Base-by-base conservation (phyloP, 208 protist species). In the Acanthamoeba triangularis region DNA sequence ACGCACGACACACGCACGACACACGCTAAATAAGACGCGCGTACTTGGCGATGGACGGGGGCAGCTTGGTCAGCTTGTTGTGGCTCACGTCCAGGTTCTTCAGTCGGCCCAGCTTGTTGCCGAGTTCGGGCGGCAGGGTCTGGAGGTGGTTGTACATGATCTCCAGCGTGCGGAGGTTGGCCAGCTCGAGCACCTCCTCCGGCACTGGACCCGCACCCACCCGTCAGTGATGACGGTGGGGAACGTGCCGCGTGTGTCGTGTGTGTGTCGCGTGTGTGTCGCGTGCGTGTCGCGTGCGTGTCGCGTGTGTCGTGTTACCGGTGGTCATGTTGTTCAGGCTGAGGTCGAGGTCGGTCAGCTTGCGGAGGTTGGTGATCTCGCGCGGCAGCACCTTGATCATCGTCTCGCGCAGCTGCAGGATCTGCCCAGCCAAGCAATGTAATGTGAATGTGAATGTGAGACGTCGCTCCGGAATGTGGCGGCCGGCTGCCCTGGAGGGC, bases 281-380 rank as follows among this genome's bases (percentile, higher is more conserved):
- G 52, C 8, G 52, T 56, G 16, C 16, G 52, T 56, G 52, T n/a
- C n/a, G n/a, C 52, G 52, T 56, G 52, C 52, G 28, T 5, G n/a
- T n/a, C n/a, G 61, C 61, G 44, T 33, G 41, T 41, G 37, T 41
- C 1, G 35, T 33, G 25, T 63, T 63, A 90, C 84, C 84, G 16
- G 84, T 90, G 59, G 88, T 93, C 88, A 93, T 78, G 88, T 93
- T 93, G 67, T 93, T 93, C 5, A 93, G 88, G 67, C 88, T 93
- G 33, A 93, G 44, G 49, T 93, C 88, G 41, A 93, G 88, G 63
- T 93, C 88, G 35, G 88, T 93, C 33, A 93, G 49, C 25, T 78
- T 69, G 0, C 30, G 6, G 13, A 93, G 88, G 6, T 80, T 35
- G 33, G 88, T 93, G 23, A 93, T 93, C 63, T 93, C 88, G 37